Evolutionary conservation across 2,329 filamentous ascomycete species (phyloP).

Genomic region (Xylariaceae sp.): DNA sequence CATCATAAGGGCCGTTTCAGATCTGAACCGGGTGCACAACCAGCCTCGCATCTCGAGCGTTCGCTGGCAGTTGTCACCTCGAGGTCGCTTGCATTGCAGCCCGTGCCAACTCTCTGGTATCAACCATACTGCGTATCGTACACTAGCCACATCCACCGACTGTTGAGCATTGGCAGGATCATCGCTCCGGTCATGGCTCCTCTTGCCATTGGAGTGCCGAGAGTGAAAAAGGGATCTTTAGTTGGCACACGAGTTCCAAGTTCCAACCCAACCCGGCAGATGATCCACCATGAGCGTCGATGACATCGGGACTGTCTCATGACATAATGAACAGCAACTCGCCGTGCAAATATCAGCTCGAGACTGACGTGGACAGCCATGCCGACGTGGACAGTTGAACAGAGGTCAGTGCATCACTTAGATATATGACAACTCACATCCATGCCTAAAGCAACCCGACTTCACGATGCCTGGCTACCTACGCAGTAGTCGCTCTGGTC

Average conservation of each 20-base stretch:
- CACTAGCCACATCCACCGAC: background rate
- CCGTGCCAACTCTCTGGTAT: slow-evolving; percentile 3
- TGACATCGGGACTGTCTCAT: background rate
- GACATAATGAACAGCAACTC: background rate
- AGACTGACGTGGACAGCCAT: slow-evolving; percentile 16
- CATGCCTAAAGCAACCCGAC: slow-evolving; percentile 14
- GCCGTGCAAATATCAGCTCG: background rate
- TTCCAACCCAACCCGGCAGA: background rate
- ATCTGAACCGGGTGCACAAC: slow-evolving; percentile 1
- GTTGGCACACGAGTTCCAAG: background rate
- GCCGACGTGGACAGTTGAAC: slow-evolving; percentile 4
- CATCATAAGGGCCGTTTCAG: slow-evolving; percentile 5
- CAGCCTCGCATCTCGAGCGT: background rate
- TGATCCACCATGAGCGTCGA: background rate
- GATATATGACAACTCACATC: slow-evolving; percentile 18
- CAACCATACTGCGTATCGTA: background rate
- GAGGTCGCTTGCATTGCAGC: background rate
- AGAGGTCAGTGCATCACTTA: background rate
- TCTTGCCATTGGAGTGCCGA: background rate
- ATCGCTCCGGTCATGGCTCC: background rate
- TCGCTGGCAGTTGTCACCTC: background rate
- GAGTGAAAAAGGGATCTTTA: background rate
- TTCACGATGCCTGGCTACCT: slow-evolving; percentile 1
- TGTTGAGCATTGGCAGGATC: background rate
- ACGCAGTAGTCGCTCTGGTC: background rate